A percentile compares a stretch with the other conserved stretches of the same genome.
phyloP scores from a whole-genome alignment of 306 rosid species.

The Cucumis hystrix region DNA sequence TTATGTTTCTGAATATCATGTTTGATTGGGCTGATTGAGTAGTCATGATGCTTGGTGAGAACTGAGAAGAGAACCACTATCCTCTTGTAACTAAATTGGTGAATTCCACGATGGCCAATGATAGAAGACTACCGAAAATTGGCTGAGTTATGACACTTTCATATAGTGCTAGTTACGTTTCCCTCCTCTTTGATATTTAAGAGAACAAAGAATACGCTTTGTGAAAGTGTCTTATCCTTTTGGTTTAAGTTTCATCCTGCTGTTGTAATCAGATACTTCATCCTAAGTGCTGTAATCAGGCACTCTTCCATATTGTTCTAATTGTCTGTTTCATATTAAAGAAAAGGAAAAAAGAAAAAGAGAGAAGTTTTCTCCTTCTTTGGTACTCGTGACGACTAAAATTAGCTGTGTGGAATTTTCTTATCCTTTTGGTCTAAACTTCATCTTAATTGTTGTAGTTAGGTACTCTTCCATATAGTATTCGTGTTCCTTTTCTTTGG shows the following conservation, averaged over 20 bases:
- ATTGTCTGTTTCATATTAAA: too few species aligned
- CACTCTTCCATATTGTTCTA: background rate
- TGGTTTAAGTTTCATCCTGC: background rate
- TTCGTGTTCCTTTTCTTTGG: background rate
- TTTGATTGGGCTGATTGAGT: background rate
- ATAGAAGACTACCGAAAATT: background rate
- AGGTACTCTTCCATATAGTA: constrained; percentile 12
- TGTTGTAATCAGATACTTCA: constrained; percentile 31
- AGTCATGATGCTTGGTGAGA: background rate
- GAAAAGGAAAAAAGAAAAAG: too few species aligned
- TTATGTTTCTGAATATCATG: background rate
- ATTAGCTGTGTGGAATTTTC: background rate
- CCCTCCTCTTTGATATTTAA: background rate
- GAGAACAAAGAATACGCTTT: background rate
- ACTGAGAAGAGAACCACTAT: background rate
- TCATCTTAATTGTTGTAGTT: constrained; percentile 20
- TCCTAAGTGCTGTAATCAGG: constrained; percentile 29
- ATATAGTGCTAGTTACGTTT: background rate
- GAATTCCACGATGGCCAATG: background rate
- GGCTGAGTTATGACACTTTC: background rate
- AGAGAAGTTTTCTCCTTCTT: background rate
- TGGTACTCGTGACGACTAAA: background rate
- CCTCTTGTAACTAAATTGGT: background rate
- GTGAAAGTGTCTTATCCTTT: background rate
- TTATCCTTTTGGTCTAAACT: background rate